Evolutionary conservation across 1,284 basidiomycete species (phyloP), one percentile per base, ranked within the genome.

Genomic region (Sphaerobolus stellatus): DNA sequence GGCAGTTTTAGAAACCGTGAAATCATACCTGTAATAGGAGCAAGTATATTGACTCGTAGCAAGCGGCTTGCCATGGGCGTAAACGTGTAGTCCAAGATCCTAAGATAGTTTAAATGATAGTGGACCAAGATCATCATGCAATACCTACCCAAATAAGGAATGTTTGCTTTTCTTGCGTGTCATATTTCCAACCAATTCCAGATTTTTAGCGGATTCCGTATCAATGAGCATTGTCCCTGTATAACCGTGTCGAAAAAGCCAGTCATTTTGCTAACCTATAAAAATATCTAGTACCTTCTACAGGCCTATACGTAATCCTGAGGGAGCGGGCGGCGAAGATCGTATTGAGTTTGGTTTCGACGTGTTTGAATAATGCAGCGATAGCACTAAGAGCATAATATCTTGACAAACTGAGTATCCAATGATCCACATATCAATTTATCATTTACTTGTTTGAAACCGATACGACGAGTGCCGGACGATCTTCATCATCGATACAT

Each of bases 141-240:
- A 18, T 5, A 58, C 77, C 45, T 67, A 93, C 94, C 90, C 83
- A 71, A 90, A 82, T 41, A 91, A 66, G 11, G 90, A 84, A 72
- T 88, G 79, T 16, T 72, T 64, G 1, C 83, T 86, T 64, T 84
- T 90, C 62, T 80, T 81, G 40, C 74, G 76, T 2, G 82, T 67
- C 64, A 82, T 79, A 66, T 93, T 97, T 13, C 77, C 81, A 3
- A 94, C 86, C 1, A 98, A 76, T 69, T 98, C 95, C 2, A 98
- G 78, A 66, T 94, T 93, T 46, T 80, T 81, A 1, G 86, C 90
- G 0, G 89, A 92, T 55, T 94, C 93, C 0, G 84, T 79, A 66
- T 97, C 94, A 61, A 98, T 90, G 78, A 96, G 82, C 87, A 97
- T 91, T 0, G 92, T 94, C 0, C 93, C 93, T 68, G 84, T 5